Evolutionary conservation across 306 rosid genomes (phyloP), one percentile per base, ranked within the genome.

Genomic region (Erythrophleum fordii): DNA sequence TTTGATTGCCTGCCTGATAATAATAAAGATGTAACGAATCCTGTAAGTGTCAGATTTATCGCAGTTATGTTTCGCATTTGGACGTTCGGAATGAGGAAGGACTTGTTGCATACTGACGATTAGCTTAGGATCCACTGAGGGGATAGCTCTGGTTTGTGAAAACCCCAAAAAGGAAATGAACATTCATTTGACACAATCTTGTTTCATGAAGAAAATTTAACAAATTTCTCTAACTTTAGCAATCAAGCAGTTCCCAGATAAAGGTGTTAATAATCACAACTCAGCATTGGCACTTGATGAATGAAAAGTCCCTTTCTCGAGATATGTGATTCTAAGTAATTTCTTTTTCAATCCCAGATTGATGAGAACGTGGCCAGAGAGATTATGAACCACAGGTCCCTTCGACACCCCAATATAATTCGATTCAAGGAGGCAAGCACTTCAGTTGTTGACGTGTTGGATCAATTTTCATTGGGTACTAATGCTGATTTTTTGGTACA

Each of bases 361-460:
- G 95, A 91, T 77, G 95, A 91, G 89, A 91, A 89, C 82, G 95
- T 91, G 80, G 95, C 93, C 0, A 86, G 95, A 74, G 95, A 91
- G 86, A 91, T 91, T 80, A 89, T 91, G 68, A 91, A 91, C 85
- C 95, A 91, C 85, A 87, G 95, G 84, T 91, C 95, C 49, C 91
- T 91, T 69, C 82, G 93, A 9, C 95, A 91, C 55, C 95, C 95
- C 49, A 91, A 91, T 72, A 91, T 91, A 70, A 89, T 91, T 78
- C 95, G 95, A 65, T 91, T 91, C 88, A 91, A 91, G 85, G 95
- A 91, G 93, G 94, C 75, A 76, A 87, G 89, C 49, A 59, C 16
- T 77, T 46, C 48, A 10, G 56, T 51, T 74, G 55, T 75, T 65
- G 31, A 41, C 29, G 34, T 45, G 66, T 55, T 85, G 80, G 71